Percentiles rank a stretch among this genome's conserved stretches.
Evolutionary conservation across 2,329 filamentous ascomycete species (phyloP).

Genomic region (Parastagonospora avenae): DNA sequence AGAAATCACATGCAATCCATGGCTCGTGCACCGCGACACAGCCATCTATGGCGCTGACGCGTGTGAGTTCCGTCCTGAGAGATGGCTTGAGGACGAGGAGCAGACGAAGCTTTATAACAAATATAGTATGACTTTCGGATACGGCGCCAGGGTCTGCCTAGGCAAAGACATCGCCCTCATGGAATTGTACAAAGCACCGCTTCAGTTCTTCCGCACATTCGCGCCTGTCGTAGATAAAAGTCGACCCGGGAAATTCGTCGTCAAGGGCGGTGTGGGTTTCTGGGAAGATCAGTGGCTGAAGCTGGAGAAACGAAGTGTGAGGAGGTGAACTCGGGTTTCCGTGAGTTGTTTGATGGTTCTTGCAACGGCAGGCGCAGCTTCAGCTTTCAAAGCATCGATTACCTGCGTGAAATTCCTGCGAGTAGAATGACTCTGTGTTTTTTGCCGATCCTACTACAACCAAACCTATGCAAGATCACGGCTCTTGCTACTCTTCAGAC

Average conservation of each 20-base stretch:
- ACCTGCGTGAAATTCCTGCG: too few species aligned
- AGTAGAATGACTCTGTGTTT: too few species aligned
- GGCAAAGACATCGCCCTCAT: conserved; percentile 59
- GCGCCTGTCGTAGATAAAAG: conserved; percentile 34
- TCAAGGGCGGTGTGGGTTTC: conserved; percentile 52
- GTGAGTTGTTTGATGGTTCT: too few species aligned
- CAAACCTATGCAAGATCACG: too few species aligned
- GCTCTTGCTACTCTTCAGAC: too few species aligned
- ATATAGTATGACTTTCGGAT: conserved; percentile 58
- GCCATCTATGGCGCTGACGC: conserved; percentile 37
- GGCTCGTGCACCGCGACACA: conserved; percentile 35
- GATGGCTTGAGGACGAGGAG: conserved; percentile 43
- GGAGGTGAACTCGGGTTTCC: background rate
- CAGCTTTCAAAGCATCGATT: too few species aligned
- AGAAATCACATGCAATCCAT: conserved; percentile 38
- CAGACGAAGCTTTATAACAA: conserved; percentile 52
- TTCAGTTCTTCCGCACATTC: conserved; percentile 51
- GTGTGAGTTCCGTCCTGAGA: conserved; percentile 32
- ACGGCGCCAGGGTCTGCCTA: conserved; percentile 55
- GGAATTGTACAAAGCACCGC: conserved; percentile 56
- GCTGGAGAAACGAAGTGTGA: conserved; percentile 21
- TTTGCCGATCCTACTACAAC: too few species aligned
- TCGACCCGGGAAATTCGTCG: conserved; percentile 43
- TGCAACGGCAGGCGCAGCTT: too few species aligned
- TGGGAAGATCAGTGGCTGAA: conserved; percentile 50